Percentiles rank a stretch among this genome's conserved stretches.
These are phyloP conservation scores for Ophiosphaerella herpotricha DNA, from an alignment of 2,329 filamentous ascomycete genomes.

Conservation along the genomic window DNA sequence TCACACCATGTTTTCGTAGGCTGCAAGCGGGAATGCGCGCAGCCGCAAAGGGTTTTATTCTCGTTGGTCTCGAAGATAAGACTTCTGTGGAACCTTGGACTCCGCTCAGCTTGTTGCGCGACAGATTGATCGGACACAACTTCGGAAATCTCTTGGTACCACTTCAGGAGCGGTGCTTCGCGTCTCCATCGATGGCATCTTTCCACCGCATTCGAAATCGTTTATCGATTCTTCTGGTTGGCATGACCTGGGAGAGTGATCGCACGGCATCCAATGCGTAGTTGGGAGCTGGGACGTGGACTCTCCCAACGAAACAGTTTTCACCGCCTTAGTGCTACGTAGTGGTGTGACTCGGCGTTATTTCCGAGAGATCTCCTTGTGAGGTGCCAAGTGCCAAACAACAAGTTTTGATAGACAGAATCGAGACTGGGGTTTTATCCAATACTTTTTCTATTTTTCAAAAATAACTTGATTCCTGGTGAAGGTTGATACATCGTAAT, in stretches of 20 bases:
- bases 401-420: neutral
- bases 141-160: neutral
- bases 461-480: too few species aligned
- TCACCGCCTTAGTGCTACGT: constrained; percentile 1
- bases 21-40: neutral
- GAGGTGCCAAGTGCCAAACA: neutral
- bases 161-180: too few species aligned
- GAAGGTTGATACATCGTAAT: too few species aligned
- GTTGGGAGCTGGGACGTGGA: neutral
- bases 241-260: neutral
- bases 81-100: neutral
- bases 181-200: neutral
- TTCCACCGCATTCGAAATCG: neutral
- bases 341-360: constrained; percentile 10
- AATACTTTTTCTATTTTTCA: too few species aligned
- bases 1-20: constrained; percentile 22
- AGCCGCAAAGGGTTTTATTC: neutral
- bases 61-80: neutral
- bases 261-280: constrained; percentile 1
- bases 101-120: too few species aligned
- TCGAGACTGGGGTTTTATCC: neutral
- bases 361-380: constrained; percentile 9
- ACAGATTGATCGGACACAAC: too few species aligned
- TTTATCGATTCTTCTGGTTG: neutral
- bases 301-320: constrained; percentile 1